Percentiles rank a stretch among this genome's conserved stretches.
These are phyloP conservation scores for Fragilaria radians DNA, from an alignment of 108 stramenopile species.

Conservation along the genomic window DNA sequence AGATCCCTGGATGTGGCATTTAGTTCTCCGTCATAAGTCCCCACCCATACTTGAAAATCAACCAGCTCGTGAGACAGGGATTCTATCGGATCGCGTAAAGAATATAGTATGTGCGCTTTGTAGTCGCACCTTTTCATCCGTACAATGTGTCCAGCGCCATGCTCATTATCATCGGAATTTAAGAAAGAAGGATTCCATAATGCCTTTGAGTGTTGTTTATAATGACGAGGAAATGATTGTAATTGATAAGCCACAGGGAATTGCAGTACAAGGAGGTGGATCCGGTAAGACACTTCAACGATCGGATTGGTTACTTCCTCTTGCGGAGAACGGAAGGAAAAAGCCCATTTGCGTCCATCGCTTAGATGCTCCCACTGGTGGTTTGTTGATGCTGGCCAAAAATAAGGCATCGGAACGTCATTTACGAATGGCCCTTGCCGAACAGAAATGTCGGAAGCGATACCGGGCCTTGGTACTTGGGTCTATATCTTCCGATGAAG, in stretches of 20 bases:
- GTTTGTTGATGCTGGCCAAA: conserved; percentile 47
- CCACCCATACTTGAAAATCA: too few species aligned
- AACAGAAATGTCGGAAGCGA: conserved; percentile 12
- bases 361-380: conserved; percentile 50
- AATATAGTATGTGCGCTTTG: background rate
- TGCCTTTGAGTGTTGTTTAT: conserved; percentile 19
- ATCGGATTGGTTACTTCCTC: conserved; percentile 9
- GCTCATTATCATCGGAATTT: background rate
- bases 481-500: background rate
- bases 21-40: too few species aligned
- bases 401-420: conserved; percentile 24
- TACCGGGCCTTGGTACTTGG: conserved; percentile 24
- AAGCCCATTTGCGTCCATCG: conserved; percentile 43
- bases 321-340: background rate
- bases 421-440: conserved; percentile 8
- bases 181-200: conserved; percentile 6
- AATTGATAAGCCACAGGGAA: conserved; percentile 28
- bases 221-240: conserved; percentile 15
- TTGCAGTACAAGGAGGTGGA: conserved; percentile 14
- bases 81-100: background rate
- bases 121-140: background rate
- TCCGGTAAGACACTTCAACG: conserved; percentile 3
- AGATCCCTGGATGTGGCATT: too few species aligned
- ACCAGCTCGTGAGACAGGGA: too few species aligned
- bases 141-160: background rate